phyloP scores from a whole-genome alignment of 495 filamentous ascomycete genomes.

The Parathielavia appendiculata region DNA sequence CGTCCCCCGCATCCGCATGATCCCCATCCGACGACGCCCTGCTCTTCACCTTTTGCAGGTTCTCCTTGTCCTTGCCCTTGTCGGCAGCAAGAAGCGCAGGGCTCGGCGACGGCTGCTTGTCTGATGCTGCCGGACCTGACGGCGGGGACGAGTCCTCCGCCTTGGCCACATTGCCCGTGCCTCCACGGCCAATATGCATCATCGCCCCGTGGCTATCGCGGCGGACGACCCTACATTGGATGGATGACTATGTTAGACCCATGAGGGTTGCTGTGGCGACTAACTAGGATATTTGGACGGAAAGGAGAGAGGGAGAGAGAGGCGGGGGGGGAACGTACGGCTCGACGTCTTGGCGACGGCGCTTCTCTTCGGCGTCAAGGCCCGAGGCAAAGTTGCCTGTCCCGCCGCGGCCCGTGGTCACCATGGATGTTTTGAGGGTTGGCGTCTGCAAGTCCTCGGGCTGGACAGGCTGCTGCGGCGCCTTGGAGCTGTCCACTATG shows the following conservation, averaged over 20 bases:
- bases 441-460: constrained; percentile 70
- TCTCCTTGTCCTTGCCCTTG: neutral
- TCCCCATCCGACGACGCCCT: neutral
- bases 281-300: too few species aligned
- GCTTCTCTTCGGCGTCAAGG: constrained; percentile 63
- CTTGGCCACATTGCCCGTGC: constrained; percentile 52
- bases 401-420: constrained; percentile 68
- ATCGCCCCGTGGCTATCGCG: constrained; percentile 34
- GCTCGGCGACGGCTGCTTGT: constrained; percentile 18
- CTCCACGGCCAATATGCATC: constrained; percentile 50
- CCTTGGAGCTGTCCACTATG: constrained; percentile 56
- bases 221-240: constrained; percentile 35
- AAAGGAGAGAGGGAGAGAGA: neutral
- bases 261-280: too few species aligned
- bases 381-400: constrained; percentile 69
- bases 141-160: constrained; percentile 14
- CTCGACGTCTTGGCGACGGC: constrained; percentile 75
- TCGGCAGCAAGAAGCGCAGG: neutral
- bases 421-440: constrained; percentile 71
- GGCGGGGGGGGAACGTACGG: constrained; percentile 36
- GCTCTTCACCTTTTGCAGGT: neutral
- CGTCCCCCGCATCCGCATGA: neutral
- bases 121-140: too few species aligned
- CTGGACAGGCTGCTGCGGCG: constrained; percentile 33
- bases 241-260: neutral